These are phyloP conservation scores for Erigeron philadelphicus DNA, from an alignment of 140 eudicot species.

Conservation along the genomic window DNA sequence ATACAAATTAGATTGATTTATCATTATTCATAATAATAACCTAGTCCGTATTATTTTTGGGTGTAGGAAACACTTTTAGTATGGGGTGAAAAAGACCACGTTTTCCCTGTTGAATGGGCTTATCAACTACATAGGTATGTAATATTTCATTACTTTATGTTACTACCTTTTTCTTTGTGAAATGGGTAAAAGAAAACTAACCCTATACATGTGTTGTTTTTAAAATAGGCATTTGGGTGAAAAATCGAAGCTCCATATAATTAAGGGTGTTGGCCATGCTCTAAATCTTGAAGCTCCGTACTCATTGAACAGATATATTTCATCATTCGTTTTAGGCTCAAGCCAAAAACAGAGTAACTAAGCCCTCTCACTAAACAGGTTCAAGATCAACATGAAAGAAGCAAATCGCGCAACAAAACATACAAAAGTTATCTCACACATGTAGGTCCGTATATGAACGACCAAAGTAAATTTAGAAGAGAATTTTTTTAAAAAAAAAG, in stretches of 20 bases:
- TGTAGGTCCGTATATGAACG: too few species aligned
- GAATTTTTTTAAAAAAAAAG: too few species aligned
- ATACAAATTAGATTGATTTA: too few species aligned
- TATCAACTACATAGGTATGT: slow-evolving; percentile 31
- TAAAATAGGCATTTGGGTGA: slow-evolving; percentile 31
- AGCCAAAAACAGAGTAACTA: neutral
- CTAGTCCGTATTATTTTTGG: neutral
- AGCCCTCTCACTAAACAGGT: too few species aligned
- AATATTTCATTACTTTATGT: neutral
- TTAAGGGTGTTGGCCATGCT: slow-evolving; percentile 34
- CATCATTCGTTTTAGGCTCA: slow-evolving; percentile 18
- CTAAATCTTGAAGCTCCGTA: slow-evolving; percentile 35
- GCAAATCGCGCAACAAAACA: too few species aligned
- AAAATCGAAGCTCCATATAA: slow-evolving; percentile 33
- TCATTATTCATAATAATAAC: neutral
- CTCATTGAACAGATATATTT: slow-evolving; percentile 22
- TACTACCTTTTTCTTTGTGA: neutral
- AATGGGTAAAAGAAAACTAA: neutral
- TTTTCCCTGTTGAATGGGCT: slow-evolving; percentile 31
- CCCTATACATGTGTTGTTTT: neutral
- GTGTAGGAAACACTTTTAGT: slow-evolving; percentile 33
- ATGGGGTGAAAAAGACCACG: slow-evolving; percentile 29
- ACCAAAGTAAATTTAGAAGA: too few species aligned
- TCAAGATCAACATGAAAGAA: too few species aligned
- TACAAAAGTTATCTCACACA: too few species aligned